Evolutionary conservation across 192 early-diverging fungal species (phyloP).

Genomic region (Rhizophagus prolifer): DNA sequence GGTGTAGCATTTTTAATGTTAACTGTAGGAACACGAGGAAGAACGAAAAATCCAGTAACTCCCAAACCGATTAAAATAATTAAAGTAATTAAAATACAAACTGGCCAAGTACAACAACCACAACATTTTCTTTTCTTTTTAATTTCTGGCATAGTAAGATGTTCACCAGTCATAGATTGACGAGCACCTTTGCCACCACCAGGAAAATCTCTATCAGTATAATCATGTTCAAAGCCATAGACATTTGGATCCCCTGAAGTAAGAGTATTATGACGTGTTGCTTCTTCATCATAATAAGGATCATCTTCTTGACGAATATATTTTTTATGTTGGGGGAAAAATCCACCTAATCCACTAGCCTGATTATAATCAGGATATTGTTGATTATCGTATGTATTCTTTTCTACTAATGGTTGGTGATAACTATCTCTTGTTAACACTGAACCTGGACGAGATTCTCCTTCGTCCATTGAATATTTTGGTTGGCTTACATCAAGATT

Average conservation of each 20-base stretch:
- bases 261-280: background rate
- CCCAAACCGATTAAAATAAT: background rate
- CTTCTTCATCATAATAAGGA: background rate
- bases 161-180: background rate
- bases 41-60: constrained; percentile 10
- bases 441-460: too few species aligned
- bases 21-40: constrained; percentile 2
- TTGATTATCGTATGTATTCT: background rate
- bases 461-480: too few species aligned
- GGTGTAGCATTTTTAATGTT: background rate
- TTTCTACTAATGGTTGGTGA: background rate
- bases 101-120: background rate
- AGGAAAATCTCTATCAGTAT: background rate
- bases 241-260: background rate
- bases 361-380: background rate
- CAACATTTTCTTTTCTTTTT: background rate
- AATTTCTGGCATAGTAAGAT: background rate
- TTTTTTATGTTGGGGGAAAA: background rate
- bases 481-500: background rate
- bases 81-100: constrained; percentile 3
- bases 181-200: background rate
- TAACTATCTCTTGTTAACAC: too few species aligned
- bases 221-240: background rate
- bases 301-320: background rate
- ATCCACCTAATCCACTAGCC: background rate